Conservation (phyloP, 441 rosid species). For the Pelargonium cotyledonis region DNA sequence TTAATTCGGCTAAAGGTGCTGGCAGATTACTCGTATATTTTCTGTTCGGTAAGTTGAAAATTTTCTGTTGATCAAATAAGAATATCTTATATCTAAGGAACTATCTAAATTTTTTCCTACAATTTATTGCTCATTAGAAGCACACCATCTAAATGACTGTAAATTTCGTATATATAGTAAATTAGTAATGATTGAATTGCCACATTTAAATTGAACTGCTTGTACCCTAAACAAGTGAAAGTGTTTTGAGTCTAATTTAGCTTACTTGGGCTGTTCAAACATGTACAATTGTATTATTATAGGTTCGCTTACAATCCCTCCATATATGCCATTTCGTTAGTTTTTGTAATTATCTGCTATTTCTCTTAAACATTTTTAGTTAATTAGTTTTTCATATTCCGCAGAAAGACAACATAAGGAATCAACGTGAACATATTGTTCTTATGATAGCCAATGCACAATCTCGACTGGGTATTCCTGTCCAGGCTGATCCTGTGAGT, state of each 20-base stretch:
- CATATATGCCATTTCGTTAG: not conserved
- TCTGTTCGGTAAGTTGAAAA: not conserved
- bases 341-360: not conserved
- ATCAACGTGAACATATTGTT: constrained; percentile 92
- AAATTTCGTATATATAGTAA: not conserved
- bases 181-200: not conserved
- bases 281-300: not conserved
- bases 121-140: not conserved
- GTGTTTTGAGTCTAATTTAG: constrained; percentile 6
- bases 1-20: constrained; percentile 3
- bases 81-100: not conserved
- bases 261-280: constrained; percentile 6
- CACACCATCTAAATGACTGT: not conserved
- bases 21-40: not conserved
- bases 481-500: constrained; percentile 79
- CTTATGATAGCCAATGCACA: constrained; percentile 90
- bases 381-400: constrained; percentile 19
- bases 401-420: constrained; percentile 89
- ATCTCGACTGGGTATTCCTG: constrained; percentile 60
- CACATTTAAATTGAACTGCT: not conserved
- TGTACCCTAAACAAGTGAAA: constrained; percentile 3
- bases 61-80: not conserved
- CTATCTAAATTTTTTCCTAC: not conserved
- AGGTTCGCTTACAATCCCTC: not conserved
- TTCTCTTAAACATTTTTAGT: not conserved